Conservation (phyloP, 225 moss, liverwort and hornwort genomes). For the Pseudisothecium myosuroides region DNA sequence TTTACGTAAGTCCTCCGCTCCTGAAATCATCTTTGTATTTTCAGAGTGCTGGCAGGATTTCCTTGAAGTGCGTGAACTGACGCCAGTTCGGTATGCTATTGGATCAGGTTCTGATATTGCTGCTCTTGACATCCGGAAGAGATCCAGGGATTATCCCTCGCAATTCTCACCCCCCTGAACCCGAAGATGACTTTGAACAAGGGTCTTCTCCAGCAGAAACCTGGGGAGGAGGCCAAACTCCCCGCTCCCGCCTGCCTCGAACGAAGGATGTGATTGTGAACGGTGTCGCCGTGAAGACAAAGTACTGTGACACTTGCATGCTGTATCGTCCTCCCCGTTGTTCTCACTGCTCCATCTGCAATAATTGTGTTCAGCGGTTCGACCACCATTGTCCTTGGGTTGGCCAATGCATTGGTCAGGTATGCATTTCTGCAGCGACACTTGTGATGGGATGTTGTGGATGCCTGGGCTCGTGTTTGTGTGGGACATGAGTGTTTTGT, state of each 20-base stretch:
- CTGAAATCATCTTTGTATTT: not conserved
- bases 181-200: conserved; percentile 75
- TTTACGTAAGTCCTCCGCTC: conserved; percentile 37
- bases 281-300: conserved; percentile 76
- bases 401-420: conserved; percentile 98
- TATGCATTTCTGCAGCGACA: not conserved
- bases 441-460: not conserved
- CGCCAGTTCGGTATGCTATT: not conserved
- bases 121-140: conserved; percentile 85
- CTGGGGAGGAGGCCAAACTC: conserved; percentile 82
- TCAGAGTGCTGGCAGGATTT: not conserved
- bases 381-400: conserved; percentile 99
- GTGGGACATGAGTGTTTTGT: not conserved
- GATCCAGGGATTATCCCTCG: conserved; percentile 96
- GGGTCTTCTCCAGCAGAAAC: conserved; percentile 55
- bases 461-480: not conserved
- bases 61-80: not conserved
- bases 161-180: conserved; percentile 83
- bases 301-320: conserved; percentile 99
- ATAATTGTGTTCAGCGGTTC: conserved; percentile 91
- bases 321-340: conserved; percentile 95
- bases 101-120: conserved; percentile 65
- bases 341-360: conserved; percentile 99
- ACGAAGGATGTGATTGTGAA: conserved; percentile 92
- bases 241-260: conserved; percentile 66